These are phyloP conservation scores for Noccaea caerulescens DNA, from an alignment of 345 rosid species.

Conservation along the genomic window DNA sequence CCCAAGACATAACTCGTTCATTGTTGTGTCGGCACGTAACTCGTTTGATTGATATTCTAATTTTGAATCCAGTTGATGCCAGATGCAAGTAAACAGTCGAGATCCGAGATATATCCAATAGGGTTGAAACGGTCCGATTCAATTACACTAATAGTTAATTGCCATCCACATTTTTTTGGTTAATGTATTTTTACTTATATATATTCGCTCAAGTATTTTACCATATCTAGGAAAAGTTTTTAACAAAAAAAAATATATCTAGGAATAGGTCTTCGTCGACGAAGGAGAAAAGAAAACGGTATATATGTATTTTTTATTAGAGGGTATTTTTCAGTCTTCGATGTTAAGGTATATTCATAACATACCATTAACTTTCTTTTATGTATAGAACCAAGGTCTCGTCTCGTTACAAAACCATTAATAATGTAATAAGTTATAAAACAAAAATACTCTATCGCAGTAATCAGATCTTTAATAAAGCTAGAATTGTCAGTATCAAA, in stretches of 20 bases:
- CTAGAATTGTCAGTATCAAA: neutral
- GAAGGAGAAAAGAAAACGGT: neutral
- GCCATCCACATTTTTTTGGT: conserved; percentile 1
- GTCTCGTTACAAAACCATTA: conserved; percentile 4
- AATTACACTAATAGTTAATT: neutral
- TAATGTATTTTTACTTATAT: neutral
- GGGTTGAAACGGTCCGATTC: neutral
- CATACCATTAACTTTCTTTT: conserved; percentile 4
- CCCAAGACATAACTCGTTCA: neutral
- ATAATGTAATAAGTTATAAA: neutral
- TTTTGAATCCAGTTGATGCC: neutral
- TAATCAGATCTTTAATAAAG: conserved; percentile 12
- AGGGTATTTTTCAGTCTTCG: neutral
- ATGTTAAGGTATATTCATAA: conserved; percentile 24
- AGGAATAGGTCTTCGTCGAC: neutral
- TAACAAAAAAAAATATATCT: no score
- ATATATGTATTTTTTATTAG: neutral
- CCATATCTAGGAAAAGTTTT: conserved; percentile 4
- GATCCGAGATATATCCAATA: neutral
- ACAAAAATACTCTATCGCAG: neutral
- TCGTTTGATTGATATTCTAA: neutral
- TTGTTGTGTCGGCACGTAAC: neutral
- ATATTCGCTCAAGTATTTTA: neutral
- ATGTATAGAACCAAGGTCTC: neutral
- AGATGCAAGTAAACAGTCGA: neutral